These are phyloP conservation scores for Cercospora sojina DNA, from an alignment of 2,329 filamentous ascomycete species.

Conservation along the genomic window DNA sequence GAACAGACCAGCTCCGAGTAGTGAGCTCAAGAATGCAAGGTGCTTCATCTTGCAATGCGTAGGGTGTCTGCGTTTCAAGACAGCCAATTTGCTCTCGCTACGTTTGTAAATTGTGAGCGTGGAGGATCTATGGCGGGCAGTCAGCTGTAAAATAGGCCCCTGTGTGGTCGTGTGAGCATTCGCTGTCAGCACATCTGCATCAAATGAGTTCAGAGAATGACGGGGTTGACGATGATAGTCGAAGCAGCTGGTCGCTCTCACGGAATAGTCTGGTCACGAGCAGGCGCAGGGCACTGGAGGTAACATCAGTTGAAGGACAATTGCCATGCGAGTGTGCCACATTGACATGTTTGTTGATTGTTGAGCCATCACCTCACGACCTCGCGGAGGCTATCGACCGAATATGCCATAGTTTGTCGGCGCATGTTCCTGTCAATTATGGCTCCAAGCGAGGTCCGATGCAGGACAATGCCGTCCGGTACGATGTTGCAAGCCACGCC, in stretches of 20 bases:
- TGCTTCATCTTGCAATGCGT: neutral
- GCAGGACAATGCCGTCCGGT: too few relatives aligned
- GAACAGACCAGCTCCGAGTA: neutral
- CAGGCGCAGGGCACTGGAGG: neutral
- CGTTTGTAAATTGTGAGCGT: neutral
- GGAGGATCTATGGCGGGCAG: neutral
- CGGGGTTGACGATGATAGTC: neutral
- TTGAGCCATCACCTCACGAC: neutral
- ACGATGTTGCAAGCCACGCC: neutral
- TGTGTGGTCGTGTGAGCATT: neutral
- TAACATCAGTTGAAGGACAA: neutral
- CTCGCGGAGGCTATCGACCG: neutral
- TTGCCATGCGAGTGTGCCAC: neutral
- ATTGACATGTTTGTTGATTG: neutral
- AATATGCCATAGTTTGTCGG: neutral
- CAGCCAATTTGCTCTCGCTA: neutral
- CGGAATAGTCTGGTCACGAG: neutral
- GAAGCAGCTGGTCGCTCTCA: neutral
- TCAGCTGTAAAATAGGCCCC: neutral
- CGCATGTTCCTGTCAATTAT: neutral
- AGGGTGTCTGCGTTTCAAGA: neutral
- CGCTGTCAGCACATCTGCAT: neutral
- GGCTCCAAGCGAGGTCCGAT: too few relatives aligned
- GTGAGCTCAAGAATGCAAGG: neutral
- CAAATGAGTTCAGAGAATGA: neutral